Evolutionary conservation across 176 grass and related monocot genomes (phyloP), one percentile per base, ranked within the genome.

Genomic region (Raddia distichophylla): DNA sequence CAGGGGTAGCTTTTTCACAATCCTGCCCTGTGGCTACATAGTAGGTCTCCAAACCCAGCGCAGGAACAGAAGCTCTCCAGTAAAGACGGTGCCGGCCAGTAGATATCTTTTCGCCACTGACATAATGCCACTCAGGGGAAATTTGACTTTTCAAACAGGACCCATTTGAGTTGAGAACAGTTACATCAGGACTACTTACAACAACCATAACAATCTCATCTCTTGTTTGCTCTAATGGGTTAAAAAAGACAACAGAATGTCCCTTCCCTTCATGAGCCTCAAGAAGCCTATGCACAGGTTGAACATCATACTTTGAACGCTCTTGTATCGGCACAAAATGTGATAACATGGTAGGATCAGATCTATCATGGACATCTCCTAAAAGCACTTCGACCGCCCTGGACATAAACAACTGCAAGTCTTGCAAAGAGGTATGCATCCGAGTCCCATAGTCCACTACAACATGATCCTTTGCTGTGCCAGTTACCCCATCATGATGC

Each of bases 401-500:
- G 20, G 96, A 95, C 90, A 95, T 95, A 75, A 98, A 98, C 77
- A 98, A 71, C 62, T 95, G 88, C 69, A 98, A 83, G 51, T 98
- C 92, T 64, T 98, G 96, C 84, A 98, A 92, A 32, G 93, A 95
- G 75, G 90, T 91, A 56, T 91, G 88, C 96, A 98, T 98, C 87
- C 96, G 88, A 82, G 81, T 95, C 37, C 96, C 96, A 66, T 95
- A 98, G 78, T 98, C 96, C 67, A 43, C 76, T 12, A 98, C 93
- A 44, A 98, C 96, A 77, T 98, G 96, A 86, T 98, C 84, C 83
- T 98, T 98, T 13, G 96, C 96, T 34, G 96, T 98, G 47, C 96
- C 96, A 74, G 96, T 98, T 63, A 98, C 96, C 58, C 96, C 96
- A 75, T 98, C 96, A 69, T 98, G 96, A 91, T 98, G 96, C 84